Percentiles rank a stretch among this genome's conserved stretches.
Conservation (phyloP, 1,284 basidiomycete species). For the Ganoderma sinense region DNA sequence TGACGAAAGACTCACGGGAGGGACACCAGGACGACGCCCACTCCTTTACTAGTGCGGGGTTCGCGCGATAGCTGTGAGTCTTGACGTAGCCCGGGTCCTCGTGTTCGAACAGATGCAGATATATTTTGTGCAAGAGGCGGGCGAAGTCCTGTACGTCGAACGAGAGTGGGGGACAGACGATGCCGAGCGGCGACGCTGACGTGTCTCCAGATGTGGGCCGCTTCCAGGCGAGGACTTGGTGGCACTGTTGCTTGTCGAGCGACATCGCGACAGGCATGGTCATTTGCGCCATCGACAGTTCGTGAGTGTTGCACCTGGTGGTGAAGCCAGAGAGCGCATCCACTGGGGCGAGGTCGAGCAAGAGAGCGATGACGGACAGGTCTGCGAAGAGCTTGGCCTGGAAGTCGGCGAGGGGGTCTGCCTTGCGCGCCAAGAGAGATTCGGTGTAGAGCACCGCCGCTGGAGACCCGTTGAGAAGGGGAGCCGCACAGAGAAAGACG, state of each 20-base stretch:
- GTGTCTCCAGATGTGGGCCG: conserved; percentile 39
- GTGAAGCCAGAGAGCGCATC: conserved; percentile 51
- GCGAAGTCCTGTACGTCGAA: conserved; percentile 47
- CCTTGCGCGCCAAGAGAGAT: conserved; percentile 40
- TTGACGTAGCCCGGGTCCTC: conserved; percentile 38
- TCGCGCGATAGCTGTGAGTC: conserved; percentile 26
- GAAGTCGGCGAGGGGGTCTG: conserved; percentile 42
- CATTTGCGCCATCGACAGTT: conserved; percentile 39
- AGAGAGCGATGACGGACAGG: conserved; percentile 46
- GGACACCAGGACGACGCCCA: conserved; percentile 29
- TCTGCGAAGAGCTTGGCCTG: conserved; percentile 46
- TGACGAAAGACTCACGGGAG: conserved; percentile 41
- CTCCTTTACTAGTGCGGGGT: conserved; percentile 26
- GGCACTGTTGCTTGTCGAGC: conserved; percentile 44
- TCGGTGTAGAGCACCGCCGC: conserved; percentile 52
- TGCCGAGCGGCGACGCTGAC: conserved; percentile 4
- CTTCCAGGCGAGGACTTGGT: conserved; percentile 55
- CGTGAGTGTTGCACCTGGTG: conserved; percentile 51
- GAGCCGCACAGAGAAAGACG: conserved; percentile 46
- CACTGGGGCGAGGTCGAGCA: conserved; percentile 51
- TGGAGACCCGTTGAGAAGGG: conserved; percentile 44
- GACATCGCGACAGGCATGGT: no score
- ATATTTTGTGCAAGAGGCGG: conserved; percentile 53
- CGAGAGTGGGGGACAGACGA: conserved; percentile 15
- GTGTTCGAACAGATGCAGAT: conserved; percentile 54